Evolutionary conservation across 257 asterid species (phyloP), one percentile per base, ranked within the genome.

Genomic region (Fraxinus anomala): DNA sequence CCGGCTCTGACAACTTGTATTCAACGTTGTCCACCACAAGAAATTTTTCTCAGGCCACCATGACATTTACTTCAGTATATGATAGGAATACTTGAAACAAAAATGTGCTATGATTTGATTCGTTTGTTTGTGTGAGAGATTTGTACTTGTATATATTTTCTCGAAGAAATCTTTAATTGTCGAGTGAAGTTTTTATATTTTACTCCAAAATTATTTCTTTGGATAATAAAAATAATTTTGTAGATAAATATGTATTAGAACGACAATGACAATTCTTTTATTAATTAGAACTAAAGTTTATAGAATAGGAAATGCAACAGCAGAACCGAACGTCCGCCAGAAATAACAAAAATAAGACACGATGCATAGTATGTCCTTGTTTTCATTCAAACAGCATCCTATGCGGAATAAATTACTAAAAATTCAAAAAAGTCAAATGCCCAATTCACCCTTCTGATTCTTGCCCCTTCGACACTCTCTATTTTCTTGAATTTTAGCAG

Each of bases 21-120:
- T 76, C 97, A 1, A 85, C 87, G 3, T 68, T 70, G 73, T 78
- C 91, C 51, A 12, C 51, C 5, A 78, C 90, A 9, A 87, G 87
- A 19, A 73, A 84, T 72, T 83, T 91, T 72, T 86, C 97, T 82
- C 92, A 74, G 75, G 92, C 87, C 51, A 89, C 92, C 77, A 82
- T 87, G 77, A 81, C 90, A 1, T 88, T 85, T 72, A 91, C 84
- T 5, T 54, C 84, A 2, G 39, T 68, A 59, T 56, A 40, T 56
- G 82, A 81, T 81, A 79, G 79, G 26, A 81, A 78, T 80, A 36
- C 67, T 51, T 87, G 72, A 80, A 63, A 24, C 36, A 23, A 61
- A 24, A 61, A 54, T 54, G 12, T n/a, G 26, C 26, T 19, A 54
- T 54, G 11, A 51, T 51, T 17, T 51, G n/a, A 51, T 51, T 51